Conservation (phyloP, 352 stramenopile genomes). For the Phytophthora agathidicida region DNA sequence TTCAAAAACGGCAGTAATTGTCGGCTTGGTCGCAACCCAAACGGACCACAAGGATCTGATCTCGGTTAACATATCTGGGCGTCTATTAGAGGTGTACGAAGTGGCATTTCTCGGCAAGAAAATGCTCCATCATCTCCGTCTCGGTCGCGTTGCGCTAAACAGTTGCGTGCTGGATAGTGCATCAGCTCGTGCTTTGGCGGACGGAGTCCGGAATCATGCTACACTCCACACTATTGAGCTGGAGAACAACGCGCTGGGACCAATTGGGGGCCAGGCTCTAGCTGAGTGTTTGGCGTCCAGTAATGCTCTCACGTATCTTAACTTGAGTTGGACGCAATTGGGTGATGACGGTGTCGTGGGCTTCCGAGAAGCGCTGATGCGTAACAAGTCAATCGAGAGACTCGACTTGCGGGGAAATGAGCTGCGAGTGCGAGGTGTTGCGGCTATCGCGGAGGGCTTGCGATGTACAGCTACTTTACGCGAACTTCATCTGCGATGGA, state of each 20-base stretch:
- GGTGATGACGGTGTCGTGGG: conserved; percentile 59
- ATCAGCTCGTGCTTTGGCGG: conserved; percentile 59
- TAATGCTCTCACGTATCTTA: conserved; percentile 61
- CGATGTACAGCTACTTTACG: conserved; percentile 57
- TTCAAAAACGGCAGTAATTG: conserved; percentile 6
- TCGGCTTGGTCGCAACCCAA: conserved; percentile 17
- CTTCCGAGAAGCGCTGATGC: conserved; percentile 49
- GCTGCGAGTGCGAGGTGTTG: conserved; percentile 52
- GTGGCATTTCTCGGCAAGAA: conserved; percentile 70
- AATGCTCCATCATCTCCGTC: conserved; percentile 71
- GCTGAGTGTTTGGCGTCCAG: conserved; percentile 68
- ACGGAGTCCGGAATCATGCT: conserved; percentile 69
- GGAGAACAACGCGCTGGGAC: conserved; percentile 69
- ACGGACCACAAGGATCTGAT: conserved; percentile 36
- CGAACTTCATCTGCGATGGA: conserved; percentile 81
- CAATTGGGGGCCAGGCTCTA: conserved; percentile 56
- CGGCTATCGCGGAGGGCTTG: conserved; percentile 61
- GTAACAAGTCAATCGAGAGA: conserved; percentile 52
- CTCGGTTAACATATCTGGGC: conserved; percentile 56
- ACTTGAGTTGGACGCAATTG: conserved; percentile 81
- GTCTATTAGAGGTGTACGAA: conserved; percentile 62
- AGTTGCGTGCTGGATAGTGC: conserved; percentile 59
- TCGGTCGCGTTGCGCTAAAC: conserved; percentile 64
- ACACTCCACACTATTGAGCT: conserved; percentile 65
- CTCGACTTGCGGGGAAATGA: conserved; percentile 79